Base-by-base conservation (phyloP, 768 basidiomycete species). In the Suillus tomentosus region DNA sequence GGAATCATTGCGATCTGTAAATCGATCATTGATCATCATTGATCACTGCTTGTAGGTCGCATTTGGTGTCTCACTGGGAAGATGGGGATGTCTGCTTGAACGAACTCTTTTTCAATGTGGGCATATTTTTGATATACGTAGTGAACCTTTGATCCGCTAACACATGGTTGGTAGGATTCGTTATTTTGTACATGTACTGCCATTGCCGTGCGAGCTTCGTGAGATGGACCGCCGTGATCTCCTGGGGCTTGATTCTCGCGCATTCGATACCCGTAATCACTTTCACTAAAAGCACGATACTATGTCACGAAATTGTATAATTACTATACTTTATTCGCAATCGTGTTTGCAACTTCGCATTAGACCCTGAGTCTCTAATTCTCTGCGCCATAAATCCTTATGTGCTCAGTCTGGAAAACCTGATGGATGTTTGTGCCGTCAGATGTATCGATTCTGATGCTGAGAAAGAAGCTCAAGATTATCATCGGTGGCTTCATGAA, bases 11-110 rank as follows among this genome's bases (percentile, higher is more conserved):
- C 5, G 36, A 56, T 40, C 36, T 31, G 60, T 43, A 15, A 17
- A 48, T 5, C 45, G 36, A 59, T 59, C 48, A 43, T 56, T 62
- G 62, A 64, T 62, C 64, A 53, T 57, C 37, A 62, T 43, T 62
- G 60, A 67, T 63, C 55, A 51, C 5, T 43, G 15, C 43, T 62
- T 62, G 43, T 67, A 94, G 92, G 68, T 91, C 89, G 55, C 91
- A 91, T 74, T 85, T 95, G 78, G 84, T 83, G 57, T 92, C 90
- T 66, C 93, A 95, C 71, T 95, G 92, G 92, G 92, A 95, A 79
- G 92, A 94, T 67, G 84, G 85, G 60, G 93, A 95, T 72, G 80
- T 82, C 59, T 87, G 92, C 64, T 83, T 87, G 48, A 87, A 92
- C 74, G 92, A 94, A 76, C 80, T 94, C 72, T 92, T 84, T 77